phyloP scores from a whole-genome alignment of 352 stramenopile species.

The Globisporangium orthogonon region DNA sequence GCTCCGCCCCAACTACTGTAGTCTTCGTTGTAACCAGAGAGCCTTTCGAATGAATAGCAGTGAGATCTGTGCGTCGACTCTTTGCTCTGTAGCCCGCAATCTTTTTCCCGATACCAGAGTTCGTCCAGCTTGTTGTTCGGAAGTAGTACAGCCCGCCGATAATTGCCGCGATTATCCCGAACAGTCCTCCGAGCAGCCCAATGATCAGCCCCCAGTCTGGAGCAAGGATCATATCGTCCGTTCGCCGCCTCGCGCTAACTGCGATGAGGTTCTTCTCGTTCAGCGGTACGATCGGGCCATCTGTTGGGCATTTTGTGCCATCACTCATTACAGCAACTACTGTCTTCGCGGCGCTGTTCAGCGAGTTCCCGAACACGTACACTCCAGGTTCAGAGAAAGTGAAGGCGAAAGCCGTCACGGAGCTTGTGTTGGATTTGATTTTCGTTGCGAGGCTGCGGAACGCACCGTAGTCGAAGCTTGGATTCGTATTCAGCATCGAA shows the following conservation, averaged over 20 bases:
- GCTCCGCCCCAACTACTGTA: conserved; percentile 22
- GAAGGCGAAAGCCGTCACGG: conserved; percentile 81
- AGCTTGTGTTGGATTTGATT: conserved; percentile 47
- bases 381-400: conserved; percentile 79
- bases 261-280: conserved; percentile 85
- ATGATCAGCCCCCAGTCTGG: conserved; percentile 86
- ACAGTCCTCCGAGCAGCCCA: conserved; percentile 64
- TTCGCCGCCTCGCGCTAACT: conserved; percentile 70
- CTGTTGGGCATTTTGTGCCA: conserved; percentile 65
- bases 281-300: conserved; percentile 76
- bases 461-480: conserved; percentile 85
- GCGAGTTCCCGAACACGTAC: conserved; percentile 87
- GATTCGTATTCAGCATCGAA: conserved; percentile 93
- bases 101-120: conserved; percentile 24
- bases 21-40: conserved; percentile 40
- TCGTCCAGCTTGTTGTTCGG: conserved; percentile 74
- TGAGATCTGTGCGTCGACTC: conserved; percentile 48
- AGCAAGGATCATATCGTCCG: conserved; percentile 79
- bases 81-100: conserved; percentile 38
- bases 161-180: conserved; percentile 65
- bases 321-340: conserved; percentile 83
- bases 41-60: conserved; percentile 65
- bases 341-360: conserved; percentile 55
- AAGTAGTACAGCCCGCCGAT: conserved; percentile 83
- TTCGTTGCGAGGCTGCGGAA: conserved; percentile 73